phyloP scores from a whole-genome alignment of 805 yeast genomes.

The Candida peoriensis region DNA sequence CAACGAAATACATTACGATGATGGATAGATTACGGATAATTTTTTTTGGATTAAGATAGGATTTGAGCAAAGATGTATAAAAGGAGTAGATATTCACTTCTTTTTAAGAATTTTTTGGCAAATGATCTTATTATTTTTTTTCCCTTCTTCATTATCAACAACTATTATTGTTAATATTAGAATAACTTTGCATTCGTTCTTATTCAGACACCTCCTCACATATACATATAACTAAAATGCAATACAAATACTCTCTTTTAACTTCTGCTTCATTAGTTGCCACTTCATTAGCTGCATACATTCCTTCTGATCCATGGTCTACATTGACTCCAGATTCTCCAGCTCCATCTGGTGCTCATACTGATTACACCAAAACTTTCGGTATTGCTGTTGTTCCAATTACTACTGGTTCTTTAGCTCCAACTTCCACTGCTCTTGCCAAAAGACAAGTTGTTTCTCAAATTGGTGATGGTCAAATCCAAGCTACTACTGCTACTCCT shows the following conservation, averaged over 20 bases:
- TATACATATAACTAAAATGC: constrained; percentile 36
- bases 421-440: constrained; percentile 26
- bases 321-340: constrained; percentile 36
- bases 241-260: constrained; percentile 36
- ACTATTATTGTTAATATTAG: too few species aligned
- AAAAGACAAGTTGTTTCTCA: constrained; percentile 22
- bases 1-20: too few species aligned
- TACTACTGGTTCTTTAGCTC: constrained; percentile 22
- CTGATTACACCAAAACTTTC: constrained; percentile 33
- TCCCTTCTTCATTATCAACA: neutral
- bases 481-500: constrained; percentile 19
- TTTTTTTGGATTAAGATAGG: neutral
- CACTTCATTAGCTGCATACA: constrained; percentile 52
- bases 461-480: constrained; percentile 27
- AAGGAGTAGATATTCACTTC: neutral
- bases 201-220: constrained; percentile 2
- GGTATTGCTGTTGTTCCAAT: constrained; percentile 40
- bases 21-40: too few species aligned
- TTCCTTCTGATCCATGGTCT: constrained; percentile 50
- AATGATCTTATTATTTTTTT: neutral
- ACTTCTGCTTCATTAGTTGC: constrained; percentile 42
- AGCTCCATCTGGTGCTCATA: constrained; percentile 32
- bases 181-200: neutral
- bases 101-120: too few species aligned
- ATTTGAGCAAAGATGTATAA: neutral